These are phyloP conservation scores for Stygiomarasmius scandens DNA, from an alignment of 1,284 basidiomycete species.

Conservation along the genomic window DNA sequence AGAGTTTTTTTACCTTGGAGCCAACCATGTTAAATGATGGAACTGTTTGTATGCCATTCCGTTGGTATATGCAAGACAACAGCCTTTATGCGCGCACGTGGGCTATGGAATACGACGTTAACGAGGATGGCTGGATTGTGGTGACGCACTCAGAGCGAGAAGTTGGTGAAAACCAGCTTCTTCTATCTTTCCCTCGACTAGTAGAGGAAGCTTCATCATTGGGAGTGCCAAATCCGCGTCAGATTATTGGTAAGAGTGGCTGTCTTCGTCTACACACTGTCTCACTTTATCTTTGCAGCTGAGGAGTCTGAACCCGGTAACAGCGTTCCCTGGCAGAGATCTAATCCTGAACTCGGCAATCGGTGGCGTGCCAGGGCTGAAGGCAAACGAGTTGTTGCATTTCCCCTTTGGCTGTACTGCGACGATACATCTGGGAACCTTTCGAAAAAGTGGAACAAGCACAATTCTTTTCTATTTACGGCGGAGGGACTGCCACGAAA, in stretches of 20 bases:
- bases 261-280: no score
- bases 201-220: no score
- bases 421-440: constrained; percentile 19
- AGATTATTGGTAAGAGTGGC: no score
- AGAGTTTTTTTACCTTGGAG: constrained; percentile 1
- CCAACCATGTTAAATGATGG: background rate
- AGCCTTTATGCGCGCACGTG: background rate
- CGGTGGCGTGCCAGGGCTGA: background rate
- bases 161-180: background rate
- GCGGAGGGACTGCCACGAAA: constrained; percentile 29
- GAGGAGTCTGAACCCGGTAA: no score
- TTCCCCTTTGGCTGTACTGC: constrained; percentile 13
- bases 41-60: background rate
- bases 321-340: no score
- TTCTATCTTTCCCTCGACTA: background rate
- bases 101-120: background rate
- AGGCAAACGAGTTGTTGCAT: background rate
- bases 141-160: background rate
- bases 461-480: constrained; percentile 15
- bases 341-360: no score
- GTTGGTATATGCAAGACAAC: background rate
- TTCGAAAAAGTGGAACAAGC: constrained; percentile 17
- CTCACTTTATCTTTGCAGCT: no score
- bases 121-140: no score
- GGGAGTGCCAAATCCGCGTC: no score